These are phyloP conservation scores for Corynascus novoguineensis DNA, from an alignment of 495 filamentous ascomycete species.

Conservation along the genomic window DNA sequence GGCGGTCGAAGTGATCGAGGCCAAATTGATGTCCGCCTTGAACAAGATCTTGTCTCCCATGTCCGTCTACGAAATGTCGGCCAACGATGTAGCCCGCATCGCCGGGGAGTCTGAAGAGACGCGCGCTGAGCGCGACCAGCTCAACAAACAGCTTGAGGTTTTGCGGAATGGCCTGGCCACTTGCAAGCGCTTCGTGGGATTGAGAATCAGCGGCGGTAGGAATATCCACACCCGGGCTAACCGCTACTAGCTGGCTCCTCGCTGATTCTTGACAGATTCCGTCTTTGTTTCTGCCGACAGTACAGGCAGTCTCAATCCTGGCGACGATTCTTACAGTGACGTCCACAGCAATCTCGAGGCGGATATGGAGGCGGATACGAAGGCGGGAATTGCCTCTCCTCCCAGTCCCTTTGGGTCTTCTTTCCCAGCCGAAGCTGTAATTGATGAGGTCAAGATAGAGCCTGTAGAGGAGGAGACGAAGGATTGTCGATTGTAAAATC, in stretches of 20 bases:
- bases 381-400: too few species aligned
- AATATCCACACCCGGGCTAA: too few species aligned
- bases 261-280: not conserved
- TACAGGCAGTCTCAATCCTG: too few species aligned
- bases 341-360: not conserved
- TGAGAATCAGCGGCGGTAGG: constrained; percentile 18
- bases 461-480: too few species aligned
- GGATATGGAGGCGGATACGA: not conserved
- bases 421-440: too few species aligned
- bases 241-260: not conserved
- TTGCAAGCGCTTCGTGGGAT: constrained; percentile 42
- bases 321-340: too few species aligned
- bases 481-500: too few species aligned
- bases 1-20: constrained; percentile 53
- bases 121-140: constrained; percentile 42
- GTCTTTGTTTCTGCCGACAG: not conserved
- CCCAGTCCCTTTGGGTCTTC: too few species aligned
- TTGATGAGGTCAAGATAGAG: too few species aligned
- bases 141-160: constrained; percentile 48
- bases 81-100: constrained; percentile 41
- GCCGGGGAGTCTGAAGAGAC: constrained; percentile 53
- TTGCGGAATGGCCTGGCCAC: constrained; percentile 46
- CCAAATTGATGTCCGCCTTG: constrained; percentile 48
- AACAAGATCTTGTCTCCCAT: constrained; percentile 40
- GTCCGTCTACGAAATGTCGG: constrained; percentile 40